These are phyloP conservation scores for Myxozyma sirexii DNA, from an alignment of 805 yeast species.

Conservation along the genomic window DNA sequence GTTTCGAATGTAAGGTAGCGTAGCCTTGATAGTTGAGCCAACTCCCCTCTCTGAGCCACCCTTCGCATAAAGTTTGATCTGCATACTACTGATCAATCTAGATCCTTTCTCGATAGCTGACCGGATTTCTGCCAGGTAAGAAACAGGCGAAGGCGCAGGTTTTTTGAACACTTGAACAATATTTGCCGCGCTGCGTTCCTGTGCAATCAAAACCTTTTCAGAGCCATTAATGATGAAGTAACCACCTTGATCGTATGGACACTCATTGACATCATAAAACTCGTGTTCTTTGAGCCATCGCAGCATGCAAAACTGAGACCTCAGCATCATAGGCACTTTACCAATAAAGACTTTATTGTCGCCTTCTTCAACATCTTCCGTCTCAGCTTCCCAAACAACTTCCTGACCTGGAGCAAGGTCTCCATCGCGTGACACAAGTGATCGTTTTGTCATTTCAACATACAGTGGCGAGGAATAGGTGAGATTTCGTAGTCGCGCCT, in stretches of 20 bases:
- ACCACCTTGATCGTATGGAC: slow-evolving; percentile 99
- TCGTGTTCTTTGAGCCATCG: slow-evolving; percentile 89
- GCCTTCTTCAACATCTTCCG: slow-evolving; percentile 56
- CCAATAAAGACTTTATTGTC: slow-evolving; percentile 91
- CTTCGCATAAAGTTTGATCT: slow-evolving; percentile 86
- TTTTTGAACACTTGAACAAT: slow-evolving; percentile 98
- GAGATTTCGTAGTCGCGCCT: slow-evolving; percentile 92
- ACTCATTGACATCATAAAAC: slow-evolving; percentile 91
- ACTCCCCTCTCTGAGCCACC: slow-evolving; percentile 65
- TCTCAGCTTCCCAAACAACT: slow-evolving; percentile 60
- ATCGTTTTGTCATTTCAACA: slow-evolving; percentile 92
- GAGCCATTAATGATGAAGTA: slow-evolving; percentile 98
- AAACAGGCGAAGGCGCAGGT: slow-evolving; percentile 94
- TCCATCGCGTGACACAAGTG: slow-evolving; percentile 79
- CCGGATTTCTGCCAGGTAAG: slow-evolving; percentile 95
- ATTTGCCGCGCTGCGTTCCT: slow-evolving; percentile 97
- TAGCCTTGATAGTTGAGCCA: slow-evolving; percentile 89
- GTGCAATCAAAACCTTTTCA: slow-evolving; percentile 97
- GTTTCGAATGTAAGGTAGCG: slow-evolving; percentile 92
- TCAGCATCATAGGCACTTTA: slow-evolving; percentile 95
- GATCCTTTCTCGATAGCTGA: slow-evolving; percentile 98
- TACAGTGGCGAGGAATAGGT: slow-evolving; percentile 96
- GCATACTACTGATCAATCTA: slow-evolving; percentile 88
- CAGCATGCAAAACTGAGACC: slow-evolving; percentile 93
- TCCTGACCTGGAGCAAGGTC: slow-evolving; percentile 54